Conservation (phyloP, 176 grass and related monocot genomes). For the Poa annua region DNA sequence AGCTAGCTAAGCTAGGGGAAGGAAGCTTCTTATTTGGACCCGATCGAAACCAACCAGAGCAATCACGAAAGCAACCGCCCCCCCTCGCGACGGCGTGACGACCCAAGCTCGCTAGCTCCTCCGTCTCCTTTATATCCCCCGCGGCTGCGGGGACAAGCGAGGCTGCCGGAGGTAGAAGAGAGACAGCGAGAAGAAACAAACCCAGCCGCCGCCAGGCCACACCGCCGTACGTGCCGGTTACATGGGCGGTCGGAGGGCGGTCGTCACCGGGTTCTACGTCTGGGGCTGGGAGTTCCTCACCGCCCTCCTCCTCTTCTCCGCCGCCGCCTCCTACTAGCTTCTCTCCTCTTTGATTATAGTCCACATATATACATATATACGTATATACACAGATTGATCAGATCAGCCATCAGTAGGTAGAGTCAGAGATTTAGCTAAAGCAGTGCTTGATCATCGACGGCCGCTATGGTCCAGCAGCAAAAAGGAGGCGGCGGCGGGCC, state of each 20-base stretch:
- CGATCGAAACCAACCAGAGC: not conserved
- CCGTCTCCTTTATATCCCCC: constrained; percentile 29
- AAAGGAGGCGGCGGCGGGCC: constrained; percentile 29
- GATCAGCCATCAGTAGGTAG: not conserved
- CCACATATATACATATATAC: not conserved
- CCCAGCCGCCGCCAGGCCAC: not conserved
- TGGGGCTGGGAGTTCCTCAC: constrained; percentile 97
- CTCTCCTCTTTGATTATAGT: not conserved
- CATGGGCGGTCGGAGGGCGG: constrained; percentile 64
- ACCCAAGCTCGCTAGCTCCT: not conserved
- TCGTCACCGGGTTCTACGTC: constrained; percentile 85
- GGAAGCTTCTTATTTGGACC: constrained; percentile 62
- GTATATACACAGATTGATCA: constrained; percentile 6
- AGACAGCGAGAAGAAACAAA: not conserved
- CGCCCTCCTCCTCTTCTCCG: constrained; percentile 88
- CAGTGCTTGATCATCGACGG: too few relatives aligned
- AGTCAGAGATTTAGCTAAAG: not conserved
- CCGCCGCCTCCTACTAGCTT: constrained; percentile 29
- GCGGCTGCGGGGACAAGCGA: not conserved
- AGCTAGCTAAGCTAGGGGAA: too few relatives aligned
- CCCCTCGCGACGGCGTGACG: constrained; percentile 34
- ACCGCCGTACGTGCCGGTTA: constrained; percentile 30
- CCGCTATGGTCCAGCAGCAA: not conserved
- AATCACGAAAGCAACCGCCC: constrained; percentile 28
- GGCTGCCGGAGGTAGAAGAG: not conserved